Base-by-base conservation (phyloP, 768 basidiomycete genomes). In the Trametes elegans region DNA sequence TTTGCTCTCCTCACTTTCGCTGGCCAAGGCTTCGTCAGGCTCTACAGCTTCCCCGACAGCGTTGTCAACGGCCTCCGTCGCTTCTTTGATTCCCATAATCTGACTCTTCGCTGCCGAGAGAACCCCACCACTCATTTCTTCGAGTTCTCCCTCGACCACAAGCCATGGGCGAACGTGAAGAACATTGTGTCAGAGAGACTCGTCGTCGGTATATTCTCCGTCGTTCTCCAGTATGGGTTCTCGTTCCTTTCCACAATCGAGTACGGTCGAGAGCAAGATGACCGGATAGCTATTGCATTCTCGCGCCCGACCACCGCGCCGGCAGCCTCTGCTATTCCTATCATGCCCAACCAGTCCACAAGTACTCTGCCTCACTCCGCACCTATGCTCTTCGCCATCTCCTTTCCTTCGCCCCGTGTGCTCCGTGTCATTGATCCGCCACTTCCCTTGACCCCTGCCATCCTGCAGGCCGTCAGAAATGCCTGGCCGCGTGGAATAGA, bases 401-500 rank as follows among this genome's bases (percentile, higher is more conserved):
- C 88, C 14, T 90, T 90, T 65, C 62, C 81, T 14, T 88, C 85
- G 29, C 75, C 79, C 28, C 88, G 82, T 3, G 60, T 80, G 48
- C 76, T 90, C 72, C 83, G 87, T 47, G 89, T 90, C 48, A 83
- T 90, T 50, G 76, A 80, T 26, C 88, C 89, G n/a, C 88, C 88
- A 14, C 77, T 90, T 27, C 79, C 84, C 59, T 78, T 83, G 29
- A 90, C 89, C 7, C 88, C 88, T 9, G 88, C 88, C 49, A 88
- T 90, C 51, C 74, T 90, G n/a, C 84, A 87, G 64, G 85, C 88
- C 16, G 86, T 90, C 18, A 79, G 88, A 53, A 79, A 76, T 19
- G 80, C 89, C 29, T 90, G 88, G 89, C 88, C 88, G 16, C 78
- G 87, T 61, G 89, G 88, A 16, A 86, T 90, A 9, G 81, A 86